A percentile compares a stretch with the other conserved stretches of the same genome.
Evolutionary conservation across 305 asterid genomes (phyloP).

Genomic region (Lippia alba): DNA sequence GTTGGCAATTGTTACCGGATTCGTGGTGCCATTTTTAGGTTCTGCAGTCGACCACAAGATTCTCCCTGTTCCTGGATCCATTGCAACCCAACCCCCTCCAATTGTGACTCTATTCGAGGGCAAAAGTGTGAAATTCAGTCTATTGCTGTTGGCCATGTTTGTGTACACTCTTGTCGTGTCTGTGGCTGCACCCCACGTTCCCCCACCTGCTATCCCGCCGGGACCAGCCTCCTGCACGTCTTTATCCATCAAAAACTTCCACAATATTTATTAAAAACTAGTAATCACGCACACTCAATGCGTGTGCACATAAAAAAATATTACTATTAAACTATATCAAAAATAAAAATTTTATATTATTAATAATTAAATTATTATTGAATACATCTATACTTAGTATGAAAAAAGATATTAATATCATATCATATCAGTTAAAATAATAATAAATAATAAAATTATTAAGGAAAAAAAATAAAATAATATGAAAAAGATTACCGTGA

Average conservation of each 20-base stretch:
- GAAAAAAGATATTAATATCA: too few species aligned
- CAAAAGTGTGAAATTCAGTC: constrained; percentile 44
- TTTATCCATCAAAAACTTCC: neutral
- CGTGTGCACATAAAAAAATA: too few species aligned
- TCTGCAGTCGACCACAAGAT: constrained; percentile 59
- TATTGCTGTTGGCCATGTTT: constrained; percentile 50
- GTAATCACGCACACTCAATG: too few species aligned
- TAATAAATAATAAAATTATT: too few species aligned
- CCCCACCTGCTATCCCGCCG: constrained; percentile 60
- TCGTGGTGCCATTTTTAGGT: constrained; percentile 49
- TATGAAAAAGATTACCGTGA: too few species aligned
- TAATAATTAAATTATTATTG: too few species aligned
- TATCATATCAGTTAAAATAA: too few species aligned
- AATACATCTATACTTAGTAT: too few species aligned
- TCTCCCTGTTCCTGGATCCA: constrained; percentile 56
- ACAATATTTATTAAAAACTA: too few species aligned
- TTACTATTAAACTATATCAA: too few species aligned
- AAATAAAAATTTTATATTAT: too few species aligned
- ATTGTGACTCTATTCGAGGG: constrained; percentile 54
- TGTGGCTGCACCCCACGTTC: constrained; percentile 76
- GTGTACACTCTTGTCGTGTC: constrained; percentile 56
- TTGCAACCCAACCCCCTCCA: constrained; percentile 67
- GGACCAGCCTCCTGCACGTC: constrained; percentile 64
- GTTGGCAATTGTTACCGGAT: constrained; percentile 58
- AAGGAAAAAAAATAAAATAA: too few species aligned